Percentiles rank a stretch among this genome's conserved stretches.
Conservation (phyloP, 306 rosid genomes). For the Malus domestica region DNA sequence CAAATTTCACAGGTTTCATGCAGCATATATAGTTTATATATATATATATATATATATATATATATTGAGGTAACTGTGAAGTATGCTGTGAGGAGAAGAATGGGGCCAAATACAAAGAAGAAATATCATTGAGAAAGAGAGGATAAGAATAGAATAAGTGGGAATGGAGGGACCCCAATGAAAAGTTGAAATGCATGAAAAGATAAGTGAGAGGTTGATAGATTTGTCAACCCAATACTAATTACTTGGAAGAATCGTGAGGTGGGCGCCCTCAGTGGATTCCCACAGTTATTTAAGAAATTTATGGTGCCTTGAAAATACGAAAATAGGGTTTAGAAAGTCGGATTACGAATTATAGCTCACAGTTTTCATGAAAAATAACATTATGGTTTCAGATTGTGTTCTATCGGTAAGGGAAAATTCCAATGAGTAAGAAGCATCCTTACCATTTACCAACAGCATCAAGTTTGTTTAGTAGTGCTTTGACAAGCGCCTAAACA, state of each 20-base stretch:
- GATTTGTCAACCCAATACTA: conserved; percentile 17
- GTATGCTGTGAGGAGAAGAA: neutral
- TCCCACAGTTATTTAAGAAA: neutral
- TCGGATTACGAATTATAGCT: too few relatives aligned
- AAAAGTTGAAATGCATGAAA: neutral
- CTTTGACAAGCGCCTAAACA: too few relatives aligned
- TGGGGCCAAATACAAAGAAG: neutral
- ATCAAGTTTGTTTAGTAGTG: too few relatives aligned
- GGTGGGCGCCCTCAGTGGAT: neutral
- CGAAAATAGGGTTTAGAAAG: too few relatives aligned
- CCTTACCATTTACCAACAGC: too few relatives aligned
- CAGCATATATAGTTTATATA: neutral
- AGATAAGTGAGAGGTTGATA: neutral
- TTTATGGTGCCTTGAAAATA: too few relatives aligned
- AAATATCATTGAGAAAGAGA: neutral
- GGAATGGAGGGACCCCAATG: conserved; percentile 8
- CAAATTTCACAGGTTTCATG: neutral
- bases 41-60: neutral
- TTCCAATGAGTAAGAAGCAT: too few relatives aligned
- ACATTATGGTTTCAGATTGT: too few relatives aligned
- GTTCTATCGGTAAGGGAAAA: too few relatives aligned
- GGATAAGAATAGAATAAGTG: conserved; percentile 23
- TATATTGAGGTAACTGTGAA: neutral
- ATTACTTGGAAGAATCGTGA: neutral
- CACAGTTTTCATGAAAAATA: too few relatives aligned